These are phyloP conservation scores for Camelina sativa DNA, from an alignment of 345 rosid species.

Conservation along the genomic window DNA sequence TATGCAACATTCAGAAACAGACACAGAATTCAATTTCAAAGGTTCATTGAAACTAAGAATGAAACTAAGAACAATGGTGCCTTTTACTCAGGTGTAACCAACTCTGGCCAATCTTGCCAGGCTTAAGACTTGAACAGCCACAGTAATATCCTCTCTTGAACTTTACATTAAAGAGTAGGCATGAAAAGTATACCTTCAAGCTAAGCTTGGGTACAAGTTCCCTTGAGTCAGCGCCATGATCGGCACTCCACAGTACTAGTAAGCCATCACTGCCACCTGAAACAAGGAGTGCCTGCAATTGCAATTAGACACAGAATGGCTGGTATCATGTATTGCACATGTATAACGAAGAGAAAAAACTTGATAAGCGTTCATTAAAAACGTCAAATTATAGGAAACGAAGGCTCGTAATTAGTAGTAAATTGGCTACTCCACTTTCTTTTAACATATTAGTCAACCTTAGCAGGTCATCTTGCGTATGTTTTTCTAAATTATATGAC, in stretches of 20 bases:
- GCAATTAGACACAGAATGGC: slow-evolving; percentile 33
- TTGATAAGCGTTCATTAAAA: slow-evolving; percentile 8
- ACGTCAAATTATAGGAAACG: background rate
- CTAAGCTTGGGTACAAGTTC: slow-evolving; percentile 98
- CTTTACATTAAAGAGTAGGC: slow-evolving; percentile 27
- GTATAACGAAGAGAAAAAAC: slow-evolving; percentile 16
- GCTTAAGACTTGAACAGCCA: slow-evolving; percentile 20
- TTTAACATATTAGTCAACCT: slow-evolving; percentile 15
- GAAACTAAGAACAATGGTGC: slow-evolving; percentile 21
- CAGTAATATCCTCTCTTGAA: slow-evolving; percentile 17
- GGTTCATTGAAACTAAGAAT: slow-evolving; percentile 26
- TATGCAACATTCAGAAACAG: slow-evolving; percentile 22
- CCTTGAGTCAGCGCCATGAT: slow-evolving; percentile 89
- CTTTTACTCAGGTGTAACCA: slow-evolving; percentile 15
- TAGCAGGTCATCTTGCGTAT: slow-evolving; percentile 17
- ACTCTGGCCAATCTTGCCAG: slow-evolving; percentile 13
- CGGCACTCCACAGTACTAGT: slow-evolving; percentile 96
- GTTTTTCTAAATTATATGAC: slow-evolving; percentile 8
- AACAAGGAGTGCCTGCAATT: slow-evolving; percentile 89
- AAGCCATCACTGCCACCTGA: slow-evolving; percentile 98
- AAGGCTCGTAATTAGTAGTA: background rate
- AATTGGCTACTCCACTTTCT: background rate
- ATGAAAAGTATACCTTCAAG: slow-evolving; percentile 67
- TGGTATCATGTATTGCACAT: slow-evolving; percentile 25
- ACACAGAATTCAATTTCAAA: slow-evolving; percentile 19